These are phyloP conservation scores for Didymella pinodella DNA, from an alignment of 2,329 filamentous ascomycete species.

Conservation along the genomic window DNA sequence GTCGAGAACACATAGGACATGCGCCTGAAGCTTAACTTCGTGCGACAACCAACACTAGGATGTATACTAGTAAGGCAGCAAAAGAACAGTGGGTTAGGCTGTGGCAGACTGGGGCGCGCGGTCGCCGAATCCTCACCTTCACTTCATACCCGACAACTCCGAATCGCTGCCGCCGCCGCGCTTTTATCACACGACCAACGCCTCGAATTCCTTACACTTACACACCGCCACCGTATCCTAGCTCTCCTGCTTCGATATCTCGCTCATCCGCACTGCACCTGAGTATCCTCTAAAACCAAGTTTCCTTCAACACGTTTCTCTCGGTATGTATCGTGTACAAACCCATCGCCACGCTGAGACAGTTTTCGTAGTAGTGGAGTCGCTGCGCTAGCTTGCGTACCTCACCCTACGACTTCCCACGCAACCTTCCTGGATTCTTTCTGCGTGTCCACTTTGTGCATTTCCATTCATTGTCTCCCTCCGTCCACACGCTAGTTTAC, in stretches of 20 bases:
- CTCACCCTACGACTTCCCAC: neutral
- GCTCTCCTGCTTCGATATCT: neutral
- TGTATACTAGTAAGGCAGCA: neutral
- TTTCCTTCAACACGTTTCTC: neutral
- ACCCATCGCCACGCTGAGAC: neutral
- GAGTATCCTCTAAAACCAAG: neutral
- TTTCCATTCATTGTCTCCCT: neutral
- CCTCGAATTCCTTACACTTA: neutral
- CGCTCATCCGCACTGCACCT: neutral
- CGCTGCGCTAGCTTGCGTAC: neutral
- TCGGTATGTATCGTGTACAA: neutral
- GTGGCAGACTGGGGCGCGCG: neutral
- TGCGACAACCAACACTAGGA: neutral
- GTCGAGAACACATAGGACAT: neutral
- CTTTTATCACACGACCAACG: neutral
- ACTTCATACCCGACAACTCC: constrained; percentile 5
- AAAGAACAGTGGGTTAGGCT: neutral
- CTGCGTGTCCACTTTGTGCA: neutral
- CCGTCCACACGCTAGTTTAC: neutral
- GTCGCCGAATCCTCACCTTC: constrained; percentile 11
- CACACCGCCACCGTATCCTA: neutral
- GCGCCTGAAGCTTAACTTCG: neutral
- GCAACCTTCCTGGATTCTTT: neutral
- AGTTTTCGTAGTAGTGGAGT: neutral
- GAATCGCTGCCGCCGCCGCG: neutral